Conservation (phyloP, 2,329 filamentous ascomycete genomes). For the Septoria petroselini region DNA sequence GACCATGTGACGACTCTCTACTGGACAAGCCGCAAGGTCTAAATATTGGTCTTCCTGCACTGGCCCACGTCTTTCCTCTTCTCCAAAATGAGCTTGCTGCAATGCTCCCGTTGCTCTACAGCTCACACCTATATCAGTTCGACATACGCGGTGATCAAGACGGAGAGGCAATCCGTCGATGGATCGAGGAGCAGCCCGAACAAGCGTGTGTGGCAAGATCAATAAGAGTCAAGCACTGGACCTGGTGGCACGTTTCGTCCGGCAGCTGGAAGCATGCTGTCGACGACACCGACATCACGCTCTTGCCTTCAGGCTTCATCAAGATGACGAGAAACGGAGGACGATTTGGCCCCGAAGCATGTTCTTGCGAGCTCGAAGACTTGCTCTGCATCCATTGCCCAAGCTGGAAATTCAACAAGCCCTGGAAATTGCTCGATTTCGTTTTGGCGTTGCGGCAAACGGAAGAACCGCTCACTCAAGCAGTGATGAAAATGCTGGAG, state of each 20-base stretch:
- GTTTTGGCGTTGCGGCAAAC: conserved; percentile 20
- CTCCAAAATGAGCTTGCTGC: conserved; percentile 1
- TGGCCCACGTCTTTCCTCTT: conserved; percentile 7
- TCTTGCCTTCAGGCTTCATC: conserved; percentile 14
- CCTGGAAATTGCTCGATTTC: conserved; percentile 22
- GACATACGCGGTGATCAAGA: conserved; percentile 18
- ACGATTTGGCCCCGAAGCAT: conserved; percentile 12
- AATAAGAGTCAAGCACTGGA: conserved; percentile 20
- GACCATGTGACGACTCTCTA: not conserved
- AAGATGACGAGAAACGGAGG: conserved; percentile 13
- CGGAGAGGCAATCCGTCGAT: conserved; percentile 6
- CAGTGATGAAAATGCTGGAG: conserved; percentile 19
- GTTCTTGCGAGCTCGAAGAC: conserved; percentile 19
- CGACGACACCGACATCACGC: conserved; percentile 18
- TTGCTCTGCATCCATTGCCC: conserved; percentile 16
- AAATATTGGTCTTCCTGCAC: conserved; percentile 14
- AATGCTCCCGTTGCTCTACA: conserved; percentile 14
- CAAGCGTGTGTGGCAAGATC: conserved; percentile 16
- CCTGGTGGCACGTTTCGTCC: conserved; percentile 18
- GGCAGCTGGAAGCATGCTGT: conserved; percentile 17
- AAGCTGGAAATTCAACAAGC: conserved; percentile 23
- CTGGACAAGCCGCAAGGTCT: not conserved
- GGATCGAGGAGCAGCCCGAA: conserved; percentile 17
- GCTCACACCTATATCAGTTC: conserved; percentile 21
- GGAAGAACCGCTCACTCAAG: conserved; percentile 19